A percentile compares a stretch with the other conserved stretches of the same genome.
These are phyloP conservation scores for Carex pumila DNA, from an alignment of 176 grass and related monocot genomes.

Conservation along the genomic window DNA sequence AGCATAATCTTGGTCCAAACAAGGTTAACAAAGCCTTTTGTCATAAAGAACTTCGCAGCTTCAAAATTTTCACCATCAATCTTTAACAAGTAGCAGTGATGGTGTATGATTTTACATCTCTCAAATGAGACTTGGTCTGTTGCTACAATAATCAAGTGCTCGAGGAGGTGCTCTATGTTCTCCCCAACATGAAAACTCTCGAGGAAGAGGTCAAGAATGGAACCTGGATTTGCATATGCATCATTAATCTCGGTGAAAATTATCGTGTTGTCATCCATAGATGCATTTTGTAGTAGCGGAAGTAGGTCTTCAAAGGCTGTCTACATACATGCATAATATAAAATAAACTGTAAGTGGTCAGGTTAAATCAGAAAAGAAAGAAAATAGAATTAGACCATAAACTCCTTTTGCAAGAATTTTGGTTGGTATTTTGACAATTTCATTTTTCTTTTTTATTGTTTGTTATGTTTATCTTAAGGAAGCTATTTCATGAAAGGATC, in stretches of 20 bases:
- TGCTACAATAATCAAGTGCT: slow-evolving; percentile 15
- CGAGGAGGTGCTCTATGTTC: slow-evolving; percentile 14
- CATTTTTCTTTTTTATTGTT: too few species aligned
- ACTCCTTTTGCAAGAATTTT: background rate
- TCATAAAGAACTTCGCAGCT: slow-evolving; percentile 3
- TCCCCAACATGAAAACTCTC: slow-evolving; percentile 26
- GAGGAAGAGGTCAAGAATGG: slow-evolving; percentile 22
- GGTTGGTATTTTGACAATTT: too few species aligned
- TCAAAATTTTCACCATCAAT: background rate
- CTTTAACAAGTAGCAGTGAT: slow-evolving; percentile 16
- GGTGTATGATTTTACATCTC: slow-evolving; percentile 17
- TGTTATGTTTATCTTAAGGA: background rate
- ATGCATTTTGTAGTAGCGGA: slow-evolving; percentile 13
- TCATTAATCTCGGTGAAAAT: slow-evolving; percentile 27
- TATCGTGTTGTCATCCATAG: slow-evolving; percentile 27
- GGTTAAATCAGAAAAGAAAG: background rate
- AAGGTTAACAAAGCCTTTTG: slow-evolving; percentile 9
- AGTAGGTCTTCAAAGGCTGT: slow-evolving; percentile 7
- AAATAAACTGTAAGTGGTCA: background rate
- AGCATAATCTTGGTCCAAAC: slow-evolving; percentile 30
- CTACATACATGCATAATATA: background rate
- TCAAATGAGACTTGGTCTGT: slow-evolving; percentile 20
- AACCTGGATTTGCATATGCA: slow-evolving; percentile 2
- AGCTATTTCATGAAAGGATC: too few species aligned
- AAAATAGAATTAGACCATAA: background rate